phyloP scores from a whole-genome alignment of 306 rosid species.

The Acacia acuminata region DNA sequence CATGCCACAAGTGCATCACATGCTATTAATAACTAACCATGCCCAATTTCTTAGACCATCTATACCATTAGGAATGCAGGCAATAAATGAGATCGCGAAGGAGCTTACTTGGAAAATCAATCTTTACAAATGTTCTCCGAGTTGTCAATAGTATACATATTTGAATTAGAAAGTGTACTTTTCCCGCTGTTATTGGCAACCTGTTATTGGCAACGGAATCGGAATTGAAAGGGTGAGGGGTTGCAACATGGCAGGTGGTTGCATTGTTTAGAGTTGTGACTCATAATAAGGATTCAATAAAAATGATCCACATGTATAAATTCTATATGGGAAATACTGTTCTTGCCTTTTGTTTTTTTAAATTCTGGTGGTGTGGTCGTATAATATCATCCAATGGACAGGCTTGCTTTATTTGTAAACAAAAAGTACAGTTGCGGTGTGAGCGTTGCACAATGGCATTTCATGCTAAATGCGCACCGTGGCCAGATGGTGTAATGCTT shows the following conservation, averaged over 20 bases:
- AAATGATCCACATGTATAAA: neutral
- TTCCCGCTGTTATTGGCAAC: too few relatives aligned
- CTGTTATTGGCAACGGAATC: too few relatives aligned
- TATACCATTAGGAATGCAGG: neutral
- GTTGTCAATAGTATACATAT: neutral
- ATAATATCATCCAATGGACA: constrained; percentile 35
- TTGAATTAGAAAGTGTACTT: neutral
- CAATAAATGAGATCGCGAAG: neutral
- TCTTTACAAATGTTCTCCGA: neutral
- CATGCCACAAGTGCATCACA: neutral
- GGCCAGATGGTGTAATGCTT: constrained; percentile 69
- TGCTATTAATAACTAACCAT: neutral
- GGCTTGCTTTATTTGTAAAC: constrained; percentile 84
- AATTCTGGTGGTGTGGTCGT: neutral
- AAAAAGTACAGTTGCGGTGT: constrained; percentile 61
- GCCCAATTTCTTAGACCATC: neutral
- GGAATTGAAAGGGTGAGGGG: neutral
- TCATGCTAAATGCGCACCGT: constrained; percentile 79
- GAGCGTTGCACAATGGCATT: constrained; percentile 67
- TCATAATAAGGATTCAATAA: neutral
- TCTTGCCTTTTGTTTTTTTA: neutral
- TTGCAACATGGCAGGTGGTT: neutral
- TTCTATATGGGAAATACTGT: neutral
- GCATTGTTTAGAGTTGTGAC: neutral
- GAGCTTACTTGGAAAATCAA: constrained; percentile 11